phyloP scores from a whole-genome alignment of 148 eudicot species.

The Spergularia marina region DNA sequence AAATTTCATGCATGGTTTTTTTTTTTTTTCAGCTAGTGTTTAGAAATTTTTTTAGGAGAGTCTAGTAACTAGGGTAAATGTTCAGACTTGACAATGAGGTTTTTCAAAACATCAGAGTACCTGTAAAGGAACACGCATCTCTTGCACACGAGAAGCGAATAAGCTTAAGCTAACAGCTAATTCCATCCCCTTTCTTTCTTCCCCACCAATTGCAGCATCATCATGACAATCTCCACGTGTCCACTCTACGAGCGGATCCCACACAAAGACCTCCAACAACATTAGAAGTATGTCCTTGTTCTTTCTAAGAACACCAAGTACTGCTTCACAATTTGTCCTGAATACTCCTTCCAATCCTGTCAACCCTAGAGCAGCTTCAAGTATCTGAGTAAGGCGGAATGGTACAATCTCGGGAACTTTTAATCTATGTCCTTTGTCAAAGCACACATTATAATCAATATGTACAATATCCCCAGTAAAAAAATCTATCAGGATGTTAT shows the following conservation, averaged over 20 bases:
- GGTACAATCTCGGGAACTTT: slow-evolving; percentile 99
- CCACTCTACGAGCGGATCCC: slow-evolving; percentile 99
- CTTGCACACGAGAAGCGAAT: slow-evolving; percentile 99
- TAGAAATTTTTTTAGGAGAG: not conserved
- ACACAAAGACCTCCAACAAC: slow-evolving; percentile 90
- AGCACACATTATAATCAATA: slow-evolving; percentile 97
- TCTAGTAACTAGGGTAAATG: not conserved
- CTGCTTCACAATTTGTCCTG: slow-evolving; percentile 93
- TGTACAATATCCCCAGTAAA: slow-evolving; percentile 85
- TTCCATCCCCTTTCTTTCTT: slow-evolving; percentile 99
- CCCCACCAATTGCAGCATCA: slow-evolving; percentile 96
- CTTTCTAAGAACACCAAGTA: slow-evolving; percentile 71
- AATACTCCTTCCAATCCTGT: slow-evolving; percentile 89
- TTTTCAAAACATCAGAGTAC: slow-evolving; percentile 38
- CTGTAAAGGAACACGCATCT: slow-evolving; percentile 96
- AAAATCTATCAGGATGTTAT: slow-evolving; percentile 87
- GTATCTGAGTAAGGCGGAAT: slow-evolving; percentile 92
- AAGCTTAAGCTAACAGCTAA: slow-evolving; percentile 97
- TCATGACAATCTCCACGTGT: slow-evolving; percentile 97
- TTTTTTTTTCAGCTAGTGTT: too few relatives aligned
- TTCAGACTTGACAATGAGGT: not conserved
- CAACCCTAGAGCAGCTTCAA: slow-evolving; percentile 92
- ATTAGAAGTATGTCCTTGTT: slow-evolving; percentile 86
- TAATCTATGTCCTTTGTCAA: slow-evolving; percentile 92
- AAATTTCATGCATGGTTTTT: too few relatives aligned